phyloP scores from a whole-genome alignment of 257 asterid genomes.

The Linaria vulgaris region DNA sequence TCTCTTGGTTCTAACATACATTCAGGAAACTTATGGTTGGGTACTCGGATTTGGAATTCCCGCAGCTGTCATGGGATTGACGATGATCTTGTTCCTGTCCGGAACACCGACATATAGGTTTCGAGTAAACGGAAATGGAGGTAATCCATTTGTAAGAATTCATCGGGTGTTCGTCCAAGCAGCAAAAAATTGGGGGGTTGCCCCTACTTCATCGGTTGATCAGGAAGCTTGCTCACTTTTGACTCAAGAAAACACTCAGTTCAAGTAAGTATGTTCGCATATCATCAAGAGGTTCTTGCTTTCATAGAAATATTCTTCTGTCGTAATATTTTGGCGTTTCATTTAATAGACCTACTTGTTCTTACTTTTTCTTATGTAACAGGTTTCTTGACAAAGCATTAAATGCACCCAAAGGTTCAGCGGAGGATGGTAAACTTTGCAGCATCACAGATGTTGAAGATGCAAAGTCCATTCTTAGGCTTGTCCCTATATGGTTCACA shows the following conservation, averaged over 20 bases:
- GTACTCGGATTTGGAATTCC: constrained; percentile 63
- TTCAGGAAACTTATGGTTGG: constrained; percentile 60
- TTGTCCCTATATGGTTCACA: constrained; percentile 32
- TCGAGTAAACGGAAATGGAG: constrained; percentile 10
- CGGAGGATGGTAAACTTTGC: constrained; percentile 6
- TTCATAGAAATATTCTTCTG: too few species aligned
- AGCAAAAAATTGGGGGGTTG: constrained; percentile 25
- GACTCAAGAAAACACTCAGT: constrained; percentile 16
- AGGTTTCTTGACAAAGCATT: constrained; percentile 34
- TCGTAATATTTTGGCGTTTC: too few species aligned
- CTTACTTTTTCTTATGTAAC: background rate
- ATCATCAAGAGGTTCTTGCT: background rate
- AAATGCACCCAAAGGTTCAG: constrained; percentile 13
- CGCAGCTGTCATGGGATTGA: constrained; percentile 45
- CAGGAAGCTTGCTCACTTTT: constrained; percentile 20
- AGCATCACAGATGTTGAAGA: constrained; percentile 22
- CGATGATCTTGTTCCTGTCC: constrained; percentile 36
- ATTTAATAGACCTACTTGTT: too few species aligned
- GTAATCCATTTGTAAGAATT: constrained; percentile 33
- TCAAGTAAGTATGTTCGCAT: constrained; percentile 28
- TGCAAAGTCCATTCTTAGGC: constrained; percentile 30
- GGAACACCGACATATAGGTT: constrained; percentile 47
- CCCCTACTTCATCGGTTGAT: constrained; percentile 1
- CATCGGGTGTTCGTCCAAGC: constrained; percentile 30
- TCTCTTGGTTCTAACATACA: constrained; percentile 37